These are phyloP conservation scores for Boletus semigastroideus DNA, from an alignment of 1,284 basidiomycete species.

Conservation along the genomic window DNA sequence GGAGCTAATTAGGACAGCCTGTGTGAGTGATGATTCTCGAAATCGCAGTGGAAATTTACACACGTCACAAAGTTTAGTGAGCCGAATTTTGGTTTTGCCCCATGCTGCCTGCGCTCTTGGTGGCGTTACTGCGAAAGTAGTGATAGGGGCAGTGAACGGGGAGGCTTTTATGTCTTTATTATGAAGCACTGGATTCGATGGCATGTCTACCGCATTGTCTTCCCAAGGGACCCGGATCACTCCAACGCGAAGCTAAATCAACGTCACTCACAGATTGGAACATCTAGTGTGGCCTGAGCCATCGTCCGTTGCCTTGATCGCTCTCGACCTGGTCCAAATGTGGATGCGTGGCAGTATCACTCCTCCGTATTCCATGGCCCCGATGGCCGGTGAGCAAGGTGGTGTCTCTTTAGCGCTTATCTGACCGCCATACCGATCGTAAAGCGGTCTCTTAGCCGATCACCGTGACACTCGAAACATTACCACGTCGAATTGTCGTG, in stretches of 20 bases:
- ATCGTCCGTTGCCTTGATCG: background rate
- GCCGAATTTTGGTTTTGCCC: conserved; percentile 3
- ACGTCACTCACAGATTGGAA: conserved; percentile 20
- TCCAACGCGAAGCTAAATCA: conserved; percentile 19
- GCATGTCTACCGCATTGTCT: conserved; percentile 29
- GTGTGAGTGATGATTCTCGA: conserved; percentile 20
- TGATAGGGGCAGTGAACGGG: conserved; percentile 11
- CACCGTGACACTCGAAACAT: conserved; percentile 10
- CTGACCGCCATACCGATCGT: conserved; percentile 10
- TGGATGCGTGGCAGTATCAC: background rate
- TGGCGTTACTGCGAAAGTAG: conserved; percentile 11
- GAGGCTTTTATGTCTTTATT: conserved; percentile 5
- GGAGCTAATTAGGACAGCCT: conserved; percentile 29
- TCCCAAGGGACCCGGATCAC: conserved; percentile 10
- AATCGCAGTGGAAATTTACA: conserved; percentile 15
- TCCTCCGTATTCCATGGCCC: background rate
- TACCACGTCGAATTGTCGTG: conserved; percentile 25
- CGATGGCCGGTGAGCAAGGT: background rate
- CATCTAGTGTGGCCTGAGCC: background rate
- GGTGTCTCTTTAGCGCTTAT: conserved; percentile 7
- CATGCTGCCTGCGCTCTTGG: conserved; percentile 5
- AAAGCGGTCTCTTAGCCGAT: conserved; percentile 11
- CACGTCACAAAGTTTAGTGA: conserved; percentile 12
- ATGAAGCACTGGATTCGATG: conserved; percentile 22
- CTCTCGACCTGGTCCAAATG: background rate